Percentiles rank a stretch among this genome's conserved stretches.
phyloP scores from a whole-genome alignment of 352 stramenopile genomes.

The Globisporangium cederbergense region DNA sequence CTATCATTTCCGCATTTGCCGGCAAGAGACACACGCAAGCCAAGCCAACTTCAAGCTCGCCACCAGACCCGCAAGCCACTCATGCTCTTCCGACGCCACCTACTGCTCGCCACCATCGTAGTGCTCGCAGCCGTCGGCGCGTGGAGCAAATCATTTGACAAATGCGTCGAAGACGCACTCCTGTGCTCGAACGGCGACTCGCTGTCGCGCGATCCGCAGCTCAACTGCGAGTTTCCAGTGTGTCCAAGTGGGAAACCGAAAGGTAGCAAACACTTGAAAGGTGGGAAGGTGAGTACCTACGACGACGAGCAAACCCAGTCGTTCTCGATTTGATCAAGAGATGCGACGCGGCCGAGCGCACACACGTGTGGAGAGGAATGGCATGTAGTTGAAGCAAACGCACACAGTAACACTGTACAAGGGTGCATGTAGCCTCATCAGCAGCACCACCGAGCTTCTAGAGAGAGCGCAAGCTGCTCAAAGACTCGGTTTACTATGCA shows the following conservation, averaged over 20 bases:
- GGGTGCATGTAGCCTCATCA: too few species aligned
- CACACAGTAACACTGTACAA: too few species aligned
- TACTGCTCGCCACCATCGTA: conserved; percentile 21
- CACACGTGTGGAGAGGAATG: background rate
- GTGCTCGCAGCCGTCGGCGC: conserved; percentile 12
- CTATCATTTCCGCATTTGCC: conserved; percentile 1
- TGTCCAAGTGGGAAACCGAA: background rate
- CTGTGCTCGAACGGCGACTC: conserved; percentile 14
- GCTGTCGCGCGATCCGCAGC: conserved; percentile 14
- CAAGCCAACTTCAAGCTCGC: background rate
- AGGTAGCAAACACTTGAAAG: background rate
- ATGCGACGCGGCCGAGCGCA: background rate
- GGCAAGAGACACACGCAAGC: background rate
- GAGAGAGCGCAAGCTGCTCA: too few species aligned
- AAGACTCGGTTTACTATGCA: too few species aligned
- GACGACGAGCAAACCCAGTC: background rate
- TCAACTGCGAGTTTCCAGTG: conserved; percentile 14
- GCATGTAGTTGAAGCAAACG: background rate
- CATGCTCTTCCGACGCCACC: background rate
- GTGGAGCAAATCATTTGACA: conserved; percentile 23
- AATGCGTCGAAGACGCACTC: conserved; percentile 17
- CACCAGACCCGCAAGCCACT: background rate
- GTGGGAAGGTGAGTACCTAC: background rate
- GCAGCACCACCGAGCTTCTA: too few species aligned
- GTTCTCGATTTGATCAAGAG: background rate